These are phyloP conservation scores for Ascochyta lentis DNA, from an alignment of 2,329 filamentous ascomycete genomes.

Conservation along the genomic window DNA sequence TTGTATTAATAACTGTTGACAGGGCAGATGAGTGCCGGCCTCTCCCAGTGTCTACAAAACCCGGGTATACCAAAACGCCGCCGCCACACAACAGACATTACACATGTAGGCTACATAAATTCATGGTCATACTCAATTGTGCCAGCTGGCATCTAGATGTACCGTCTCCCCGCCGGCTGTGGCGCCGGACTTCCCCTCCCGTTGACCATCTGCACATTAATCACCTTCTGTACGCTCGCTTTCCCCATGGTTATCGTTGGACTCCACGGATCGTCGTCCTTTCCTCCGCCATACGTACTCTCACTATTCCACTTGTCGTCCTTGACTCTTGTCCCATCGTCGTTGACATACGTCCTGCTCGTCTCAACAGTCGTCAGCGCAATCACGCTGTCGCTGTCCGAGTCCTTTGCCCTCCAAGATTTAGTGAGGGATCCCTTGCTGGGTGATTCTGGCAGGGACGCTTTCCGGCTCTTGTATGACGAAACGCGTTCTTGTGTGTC, in stretches of 20 bases:
- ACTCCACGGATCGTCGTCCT: conserved; percentile 29
- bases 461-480: conserved; percentile 19
- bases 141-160: neutral
- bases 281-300: conserved; percentile 15
- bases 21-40: conserved; percentile 13
- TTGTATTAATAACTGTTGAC: neutral
- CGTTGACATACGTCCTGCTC: conserved; percentile 6
- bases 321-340: neutral
- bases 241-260: conserved; percentile 24
- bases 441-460: conserved; percentile 6
- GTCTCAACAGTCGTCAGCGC: conserved; percentile 24
- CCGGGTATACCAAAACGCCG: conserved; percentile 16
- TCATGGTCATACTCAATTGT: neutral
- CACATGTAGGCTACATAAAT: neutral
- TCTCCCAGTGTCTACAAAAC: neutral
- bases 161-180: conserved; percentile 1
- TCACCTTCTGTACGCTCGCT: conserved; percentile 22
- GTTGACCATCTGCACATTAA: conserved; percentile 21
- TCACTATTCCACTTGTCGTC: conserved; percentile 7
- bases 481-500: conserved; percentile 30
- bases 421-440: conserved; percentile 8
- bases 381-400: conserved; percentile 24
- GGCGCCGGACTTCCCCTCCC: conserved; percentile 16
- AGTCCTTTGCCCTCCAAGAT: neutral
- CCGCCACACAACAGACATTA: conserved; percentile 4